Base-by-base conservation (phyloP, 2,329 filamentous ascomycete species). In the Aspergillus bombycis region DNA sequence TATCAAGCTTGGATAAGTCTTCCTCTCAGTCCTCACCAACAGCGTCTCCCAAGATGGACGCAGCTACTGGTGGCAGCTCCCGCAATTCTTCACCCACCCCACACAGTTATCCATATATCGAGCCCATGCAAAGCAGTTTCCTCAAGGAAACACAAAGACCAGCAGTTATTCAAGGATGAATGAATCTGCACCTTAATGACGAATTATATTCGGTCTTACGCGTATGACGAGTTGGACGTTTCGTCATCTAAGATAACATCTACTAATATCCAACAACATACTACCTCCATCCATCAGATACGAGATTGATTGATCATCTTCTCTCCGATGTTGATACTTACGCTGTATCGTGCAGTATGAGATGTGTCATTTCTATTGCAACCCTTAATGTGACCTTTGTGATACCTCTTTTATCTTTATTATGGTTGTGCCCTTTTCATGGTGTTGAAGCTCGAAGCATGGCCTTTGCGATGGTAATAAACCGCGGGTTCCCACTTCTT, bases 391-490 rank as follows among this genome's bases (percentile, higher is more conserved):
- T 55, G n/a, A 38, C 21, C 26, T 36, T 41, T 38, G 52, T 57
- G 53, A 61, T 66, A 64, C 53, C 28, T 58, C 19, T 52, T 46
- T 52, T 46, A 28, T 23, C 21, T 63, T 36, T 48, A 8, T 52
- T 52, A 43, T 56, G 21, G 32, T 56, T 46, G 48, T 58, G 41
- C n/a, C 52, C 21, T 21, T 12, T 8, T 54, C 52, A 12, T 53
- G 50, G 12, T 61, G n/a, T 58, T 38, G 57, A 57, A 58, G 67
- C 60, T 65, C 34, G 36, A 66, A 59, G 57, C 56, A 61, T 61
- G 55, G 45, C 63, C 65, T 73, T 70, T 72, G 75, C 75, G 75
- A 77, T 71, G 75, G 67, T 65, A 65, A 76, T 77, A 77, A 77
- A 77, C 75, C 75, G 75, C 75, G 69, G 66, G 62, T 23, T 28